Conservation (phyloP, 225 moss, liverwort and hornwort genomes). For the Straminergon stramineum region DNA sequence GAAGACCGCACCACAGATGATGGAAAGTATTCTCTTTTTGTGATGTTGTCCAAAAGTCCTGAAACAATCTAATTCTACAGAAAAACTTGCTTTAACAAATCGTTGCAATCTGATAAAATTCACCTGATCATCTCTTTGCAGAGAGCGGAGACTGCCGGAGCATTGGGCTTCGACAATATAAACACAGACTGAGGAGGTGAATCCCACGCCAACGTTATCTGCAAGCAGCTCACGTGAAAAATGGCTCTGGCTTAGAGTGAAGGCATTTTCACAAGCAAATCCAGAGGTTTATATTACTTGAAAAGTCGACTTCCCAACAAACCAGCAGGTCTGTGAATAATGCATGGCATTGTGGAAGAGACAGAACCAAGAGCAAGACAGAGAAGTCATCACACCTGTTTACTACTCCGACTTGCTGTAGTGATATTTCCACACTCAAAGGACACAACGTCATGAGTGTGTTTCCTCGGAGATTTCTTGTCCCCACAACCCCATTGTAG, state of each 20-base stretch:
- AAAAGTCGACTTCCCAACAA: background rate
- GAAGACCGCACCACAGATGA: background rate
- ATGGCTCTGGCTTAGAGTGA: background rate
- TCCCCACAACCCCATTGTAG: constrained; percentile 40
- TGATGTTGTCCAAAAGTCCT: background rate
- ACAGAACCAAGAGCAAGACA: background rate
- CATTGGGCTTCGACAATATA: constrained; percentile 71
- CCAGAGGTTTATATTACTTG: background rate
- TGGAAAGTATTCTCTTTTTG: background rate
- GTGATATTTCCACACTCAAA: constrained; percentile 57
- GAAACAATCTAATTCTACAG: background rate
- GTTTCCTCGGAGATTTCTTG: constrained; percentile 27
- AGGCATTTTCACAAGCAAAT: background rate
- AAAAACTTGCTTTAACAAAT: background rate
- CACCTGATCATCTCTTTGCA: constrained; percentile 94
- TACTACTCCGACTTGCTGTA: constrained; percentile 48
- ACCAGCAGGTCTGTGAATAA: background rate
- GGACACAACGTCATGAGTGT: constrained; percentile 50
- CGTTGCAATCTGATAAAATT: background rate
- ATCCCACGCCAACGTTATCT: constrained; percentile 86
- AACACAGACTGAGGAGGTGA: constrained; percentile 72
- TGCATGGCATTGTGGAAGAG: background rate
- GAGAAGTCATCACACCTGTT: constrained; percentile 32
- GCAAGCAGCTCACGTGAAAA: constrained; percentile 9
- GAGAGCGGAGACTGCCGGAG: constrained; percentile 44